Evolutionary conservation across 192 early-diverging fungal genomes (phyloP), one percentile per base, ranked within the genome.

Genomic region (Geranomyces michiganensis): DNA sequence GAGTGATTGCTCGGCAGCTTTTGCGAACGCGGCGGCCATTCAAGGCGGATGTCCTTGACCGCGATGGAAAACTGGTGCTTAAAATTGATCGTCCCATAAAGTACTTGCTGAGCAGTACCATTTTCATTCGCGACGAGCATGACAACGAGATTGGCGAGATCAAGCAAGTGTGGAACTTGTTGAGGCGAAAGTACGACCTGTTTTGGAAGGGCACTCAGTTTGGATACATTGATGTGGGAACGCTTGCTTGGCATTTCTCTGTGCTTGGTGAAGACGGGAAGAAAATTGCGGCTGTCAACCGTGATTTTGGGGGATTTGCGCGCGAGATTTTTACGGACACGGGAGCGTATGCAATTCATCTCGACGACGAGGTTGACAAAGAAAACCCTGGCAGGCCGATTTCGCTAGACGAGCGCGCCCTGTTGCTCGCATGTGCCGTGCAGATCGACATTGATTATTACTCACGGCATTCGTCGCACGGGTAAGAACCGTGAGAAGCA

Each of bases 391-490:
- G 26, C 6, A 46, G 76, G 10, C 15, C 62, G 1, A 32, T 83
- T 1, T 78, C 78, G 0, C 76, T 93, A 26, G 93, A 95, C 76
- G 86, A 92, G 63, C 86, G 92, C 29, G 93, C 93, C 1, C 87
- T 94, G 1, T 87, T 88, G 30, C 79, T 96, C 56, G 90, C 90
- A 0, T 89, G 88, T 56, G 94, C 93, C 66, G 83, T 95, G 62
- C 89, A 89, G 19, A 92, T 93, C 56, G 94, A 96, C 68, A 89
- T 92, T 73, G 94, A 96, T 74, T 96, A 94, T 76, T 96, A 94
- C 77, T 88, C 84, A 32, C 74, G 91, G 46, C 91, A 93, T 67
- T 91, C 89, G n/a, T 30, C 33, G 22, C 48, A 65, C 12, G 24
- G 48, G 76, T 78, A 47, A 56, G 65, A n/a, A 0, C 19, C 31